These are phyloP conservation scores for Penicillium sp. DNA, from an alignment of 2,329 filamentous ascomycete genomes.

Conservation along the genomic window DNA sequence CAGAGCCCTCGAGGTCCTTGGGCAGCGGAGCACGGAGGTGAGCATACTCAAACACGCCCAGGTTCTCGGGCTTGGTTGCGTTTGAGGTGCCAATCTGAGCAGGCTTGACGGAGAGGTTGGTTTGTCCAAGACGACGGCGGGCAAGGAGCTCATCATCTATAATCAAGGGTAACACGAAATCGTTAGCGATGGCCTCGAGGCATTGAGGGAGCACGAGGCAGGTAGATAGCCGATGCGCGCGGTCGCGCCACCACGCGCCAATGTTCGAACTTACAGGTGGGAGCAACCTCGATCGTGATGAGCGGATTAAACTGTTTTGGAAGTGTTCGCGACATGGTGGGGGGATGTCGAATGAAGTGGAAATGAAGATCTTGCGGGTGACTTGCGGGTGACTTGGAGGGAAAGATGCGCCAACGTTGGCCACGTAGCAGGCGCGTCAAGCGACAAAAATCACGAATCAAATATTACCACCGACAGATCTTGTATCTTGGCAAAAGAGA, in stretches of 20 bases:
- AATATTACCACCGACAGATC: constrained; percentile 19
- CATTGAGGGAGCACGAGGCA: constrained; percentile 6
- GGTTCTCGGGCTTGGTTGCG: constrained; percentile 69
- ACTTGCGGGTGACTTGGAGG: constrained; percentile 17
- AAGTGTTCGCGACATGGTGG: constrained; percentile 45
- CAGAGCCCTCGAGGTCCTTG: constrained; percentile 80
- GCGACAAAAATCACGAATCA: constrained; percentile 11
- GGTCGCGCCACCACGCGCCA: constrained; percentile 21
- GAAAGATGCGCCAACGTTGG: constrained; percentile 38
- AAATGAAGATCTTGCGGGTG: constrained; percentile 11
- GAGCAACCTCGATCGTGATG: constrained; percentile 44
- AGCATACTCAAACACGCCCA: constrained; percentile 91
- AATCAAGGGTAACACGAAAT: constrained; percentile 6
- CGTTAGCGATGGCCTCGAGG: constrained; percentile 18
- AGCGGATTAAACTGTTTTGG: constrained; percentile 50
- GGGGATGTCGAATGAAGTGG: constrained; percentile 13
- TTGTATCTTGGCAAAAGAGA: neutral
- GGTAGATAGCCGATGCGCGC: constrained; percentile 10
- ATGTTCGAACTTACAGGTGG: constrained; percentile 43
- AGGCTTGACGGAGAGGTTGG: constrained; percentile 81
- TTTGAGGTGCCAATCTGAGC: constrained; percentile 68
- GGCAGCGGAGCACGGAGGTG: constrained; percentile 90
- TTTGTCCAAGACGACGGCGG: constrained; percentile 87
- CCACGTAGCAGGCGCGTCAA: constrained; percentile 49
- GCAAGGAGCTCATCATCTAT: constrained; percentile 72